Percentiles rank a stretch among this genome's conserved stretches.
Evolutionary conservation across 345 rosid genomes (phyloP).

Genomic region (Syzygium jambos): DNA sequence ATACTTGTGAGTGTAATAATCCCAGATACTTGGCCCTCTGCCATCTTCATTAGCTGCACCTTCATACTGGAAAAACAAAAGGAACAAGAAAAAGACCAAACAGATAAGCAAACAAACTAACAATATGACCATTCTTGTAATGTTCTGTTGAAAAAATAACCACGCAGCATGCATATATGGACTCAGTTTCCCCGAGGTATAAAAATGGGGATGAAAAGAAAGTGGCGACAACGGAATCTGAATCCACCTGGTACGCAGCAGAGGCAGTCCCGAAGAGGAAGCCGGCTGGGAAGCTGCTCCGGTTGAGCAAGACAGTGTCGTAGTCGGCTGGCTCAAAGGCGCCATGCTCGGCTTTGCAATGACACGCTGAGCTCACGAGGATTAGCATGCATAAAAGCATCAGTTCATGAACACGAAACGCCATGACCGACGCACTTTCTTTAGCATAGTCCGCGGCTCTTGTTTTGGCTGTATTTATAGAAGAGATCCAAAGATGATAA

Average conservation of each 20-base stretch:
- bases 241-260: conserved; percentile 2
- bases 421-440: not conserved
- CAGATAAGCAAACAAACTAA: not conserved
- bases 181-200: not conserved
- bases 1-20: not conserved
- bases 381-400: not conserved
- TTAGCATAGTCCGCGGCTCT: not conserved
- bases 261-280: conserved; percentile 4
- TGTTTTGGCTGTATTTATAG: not conserved
- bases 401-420: not conserved
- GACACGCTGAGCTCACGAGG: not conserved
- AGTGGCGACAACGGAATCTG: not conserved
- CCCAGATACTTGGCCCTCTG: conserved; percentile 5
- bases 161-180: not conserved
- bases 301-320: not conserved
- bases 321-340: not conserved
- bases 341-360: not conserved
- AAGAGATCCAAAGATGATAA: not conserved
- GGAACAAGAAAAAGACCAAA: not conserved
- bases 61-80: conserved; percentile 1
- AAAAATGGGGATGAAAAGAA: not conserved
- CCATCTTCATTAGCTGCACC: conserved; percentile 3
- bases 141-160: not conserved
- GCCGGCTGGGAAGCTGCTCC: conserved; percentile 3
- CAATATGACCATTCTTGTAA: no score